Base-by-base conservation (phyloP, 2,329 filamentous ascomycete genomes). In the Penicillium sp. region DNA sequence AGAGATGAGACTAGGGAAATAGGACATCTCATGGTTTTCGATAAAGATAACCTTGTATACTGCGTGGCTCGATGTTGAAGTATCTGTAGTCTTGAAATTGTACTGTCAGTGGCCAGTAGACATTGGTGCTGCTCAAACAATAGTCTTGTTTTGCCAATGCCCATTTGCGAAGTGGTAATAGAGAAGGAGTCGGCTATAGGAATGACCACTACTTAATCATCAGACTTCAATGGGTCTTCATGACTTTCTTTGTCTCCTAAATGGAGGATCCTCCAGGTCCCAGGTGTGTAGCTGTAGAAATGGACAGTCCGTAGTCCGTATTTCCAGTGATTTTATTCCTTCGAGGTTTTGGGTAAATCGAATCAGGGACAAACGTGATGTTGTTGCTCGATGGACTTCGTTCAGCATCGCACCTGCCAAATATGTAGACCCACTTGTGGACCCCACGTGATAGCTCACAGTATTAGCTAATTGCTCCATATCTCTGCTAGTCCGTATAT, bases 1-100 rank as follows among this genome's bases (percentile, higher is more conserved):
- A 41, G 32, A 53, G 39, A 51, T 51, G 41, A 35, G 41, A 22
- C 33, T 53, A 19, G 46, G 28, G 35, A 41, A 46, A 43, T 48
- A 31, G 24, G 26, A 46, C 33, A 46, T 54, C 46, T 50, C 44
- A 40, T 38, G 19, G 31, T 7, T 24, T 40, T 35, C 19, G 19
- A 44, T 44, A 39, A 29, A 35, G 3, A 19, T 31, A 29, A 13
- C 31, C 5, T 28, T 40, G 21, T 37, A 31, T 6, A 33, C 19
- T 6, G 6, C 15, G 3, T 40, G 3, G 22, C 17, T 41, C 3
- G 24, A 1, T n/a, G 28, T 34, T 21, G 28, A 9, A 29, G 21
- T 6, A 5, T 32, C 26, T 17, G 32, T 34, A 34, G 8, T 34
- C n/a, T 34, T 19, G n/a, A 4, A 9, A 7, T 24, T 15, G n/a